Base-by-base conservation (phyloP, 176 grass and related monocot genomes). In the Musa troglodytarum region DNA sequence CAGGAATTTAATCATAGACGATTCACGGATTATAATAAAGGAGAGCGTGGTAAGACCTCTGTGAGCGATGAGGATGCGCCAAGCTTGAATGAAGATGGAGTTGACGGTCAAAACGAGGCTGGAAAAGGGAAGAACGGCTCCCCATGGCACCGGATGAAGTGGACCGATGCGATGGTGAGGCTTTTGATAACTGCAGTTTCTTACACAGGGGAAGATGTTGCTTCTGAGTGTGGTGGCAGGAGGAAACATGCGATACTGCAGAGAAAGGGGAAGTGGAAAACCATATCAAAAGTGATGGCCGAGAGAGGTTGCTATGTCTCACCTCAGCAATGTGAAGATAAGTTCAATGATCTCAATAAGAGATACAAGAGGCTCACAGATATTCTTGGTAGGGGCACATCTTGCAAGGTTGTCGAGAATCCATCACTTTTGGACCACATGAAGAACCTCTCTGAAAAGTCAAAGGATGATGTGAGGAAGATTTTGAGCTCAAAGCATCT, bases 281-380 rank as follows among this genome's bases (percentile, higher is more conserved):
- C 90, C 2, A 94, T 99, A 84, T 99, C 95, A 0, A 94, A 91
- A 74, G 95, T 99, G 65, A 84, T 99, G 90, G 88, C 79, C 0
- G 82, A 94, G 74, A 87, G 95, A 76, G 88, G 82, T 9, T 99
- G 90, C 29, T 83, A 85, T 84, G 95, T 99, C 52, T 99, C 95
- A 4, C 95, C 95, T 3, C 95, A 99, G 22, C 90, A 99, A 72
- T 99, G 95, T 0, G 95, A 99, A 70, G 95, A 99, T 80, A 99
- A 99, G 83, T 99, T 94, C 74, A 99, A 99, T 64, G 95, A 99
- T 79, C 85, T 99, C 49, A 99, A 99, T 56, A 99, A 99, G 81
- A 92, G 95, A 80, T 99, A 99, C 50, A 99, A 99, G 82, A 86
- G 88, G 80, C 88, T 99, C 73, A 94, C 86, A 1, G 90, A 99